Percentiles rank a stretch among this genome's conserved stretches.
Evolutionary conservation across 2,329 filamentous ascomycete species (phyloP).

Genomic region (Arthrobotrys conoides): DNA sequence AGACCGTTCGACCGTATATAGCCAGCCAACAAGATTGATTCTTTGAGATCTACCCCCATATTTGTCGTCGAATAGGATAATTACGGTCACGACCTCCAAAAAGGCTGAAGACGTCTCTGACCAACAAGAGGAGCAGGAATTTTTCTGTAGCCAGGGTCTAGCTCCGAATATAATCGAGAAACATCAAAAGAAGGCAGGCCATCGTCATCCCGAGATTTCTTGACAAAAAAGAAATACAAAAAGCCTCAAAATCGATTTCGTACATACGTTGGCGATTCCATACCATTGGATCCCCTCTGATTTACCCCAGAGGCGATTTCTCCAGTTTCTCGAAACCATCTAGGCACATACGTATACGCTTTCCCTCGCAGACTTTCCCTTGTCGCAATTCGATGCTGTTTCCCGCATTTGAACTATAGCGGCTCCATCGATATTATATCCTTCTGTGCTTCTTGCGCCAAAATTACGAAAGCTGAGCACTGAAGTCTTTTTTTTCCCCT

Average conservation of each 20-base stretch:
- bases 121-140: slow-evolving; percentile 56
- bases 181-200: slow-evolving; percentile 23
- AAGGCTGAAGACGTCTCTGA: slow-evolving; percentile 46
- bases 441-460: slow-evolving; percentile 41
- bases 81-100: slow-evolving; percentile 50
- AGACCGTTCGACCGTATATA: slow-evolving; percentile 48
- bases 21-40: slow-evolving; percentile 54
- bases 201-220: slow-evolving; percentile 50
- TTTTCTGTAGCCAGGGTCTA: slow-evolving; percentile 54
- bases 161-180: slow-evolving; percentile 37
- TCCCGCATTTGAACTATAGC: slow-evolving; percentile 41
- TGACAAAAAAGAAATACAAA: slow-evolving; percentile 28
- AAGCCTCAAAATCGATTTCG: slow-evolving; percentile 31
- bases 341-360: slow-evolving; percentile 33
- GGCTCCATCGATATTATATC: slow-evolving; percentile 34
- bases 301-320: slow-evolving; percentile 27
- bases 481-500: slow-evolving; percentile 14
- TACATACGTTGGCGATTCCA: slow-evolving; percentile 7
- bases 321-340: slow-evolving; percentile 52
- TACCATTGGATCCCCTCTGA: slow-evolving; percentile 25
- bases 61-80: slow-evolving; percentile 60
- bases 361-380: slow-evolving; percentile 32
- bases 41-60: slow-evolving; percentile 47
- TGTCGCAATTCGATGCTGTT: slow-evolving; percentile 45
- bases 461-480: slow-evolving; percentile 36